Evolutionary conservation across 2,329 filamentous ascomycete species (phyloP).

Genomic region (Pseudopithomyces chartarum): DNA sequence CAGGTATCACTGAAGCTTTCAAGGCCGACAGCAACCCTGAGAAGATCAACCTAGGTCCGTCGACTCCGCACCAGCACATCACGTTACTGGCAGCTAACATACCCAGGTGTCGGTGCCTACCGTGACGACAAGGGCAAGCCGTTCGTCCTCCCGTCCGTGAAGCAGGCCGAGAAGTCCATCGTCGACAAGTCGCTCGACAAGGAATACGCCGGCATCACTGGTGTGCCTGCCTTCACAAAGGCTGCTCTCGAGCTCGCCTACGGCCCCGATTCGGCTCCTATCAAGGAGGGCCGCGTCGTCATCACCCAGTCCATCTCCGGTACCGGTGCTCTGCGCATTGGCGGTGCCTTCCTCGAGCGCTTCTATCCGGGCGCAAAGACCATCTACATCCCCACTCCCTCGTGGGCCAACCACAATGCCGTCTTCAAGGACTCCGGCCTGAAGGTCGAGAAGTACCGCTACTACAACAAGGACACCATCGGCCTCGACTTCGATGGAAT

Average conservation of each 20-base stretch:
- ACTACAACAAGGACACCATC: conserved; percentile 99
- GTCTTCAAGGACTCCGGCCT: conserved; percentile 94
- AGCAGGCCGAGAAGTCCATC: conserved; percentile 84
- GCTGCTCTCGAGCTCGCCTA: conserved; percentile 91
- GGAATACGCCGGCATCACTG: conserved; percentile 94
- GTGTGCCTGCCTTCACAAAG: conserved; percentile 91
- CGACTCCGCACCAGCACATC: not conserved
- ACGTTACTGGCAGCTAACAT: conserved; percentile 23
- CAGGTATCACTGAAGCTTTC: conserved; percentile 96
- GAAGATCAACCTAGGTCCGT: conserved; percentile 94
- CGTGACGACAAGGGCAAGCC: conserved; percentile 98
- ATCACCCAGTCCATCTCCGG: conserved; percentile 99
- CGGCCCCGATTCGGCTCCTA: conserved; percentile 75
- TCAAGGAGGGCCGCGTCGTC: conserved; percentile 76
- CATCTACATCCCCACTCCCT: conserved; percentile 94
- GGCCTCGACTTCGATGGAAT: conserved; percentile 96
- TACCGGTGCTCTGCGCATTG: conserved; percentile 93
- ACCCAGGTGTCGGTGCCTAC: conserved; percentile 91
- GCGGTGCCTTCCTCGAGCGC: conserved; percentile 87
- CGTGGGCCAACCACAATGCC: conserved; percentile 97
- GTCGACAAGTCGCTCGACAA: conserved; percentile 82
- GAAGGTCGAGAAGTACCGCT: conserved; percentile 91
- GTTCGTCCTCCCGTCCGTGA: conserved; percentile 93
- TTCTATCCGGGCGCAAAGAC: conserved; percentile 92
- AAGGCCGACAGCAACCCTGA: conserved; percentile 91